Evolutionary conservation across 73 alveolate species (phyloP).

Genomic region (Blepharisma japonicum): DNA sequence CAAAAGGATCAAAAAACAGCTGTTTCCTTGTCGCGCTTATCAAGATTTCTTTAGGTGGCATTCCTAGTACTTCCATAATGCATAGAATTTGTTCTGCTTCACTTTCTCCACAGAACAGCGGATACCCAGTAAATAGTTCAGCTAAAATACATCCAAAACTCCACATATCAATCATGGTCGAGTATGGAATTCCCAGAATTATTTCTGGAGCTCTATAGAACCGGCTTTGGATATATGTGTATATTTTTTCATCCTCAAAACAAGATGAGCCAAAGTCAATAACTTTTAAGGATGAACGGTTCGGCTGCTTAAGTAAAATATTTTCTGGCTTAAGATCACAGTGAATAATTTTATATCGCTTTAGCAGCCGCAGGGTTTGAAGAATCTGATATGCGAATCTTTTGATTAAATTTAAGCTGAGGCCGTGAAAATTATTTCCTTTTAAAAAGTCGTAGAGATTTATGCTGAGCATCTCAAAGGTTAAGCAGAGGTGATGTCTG

Average conservation of each 20-base stretch:
- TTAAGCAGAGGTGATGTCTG: constrained; percentile 41
- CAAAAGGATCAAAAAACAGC: constrained; percentile 49
- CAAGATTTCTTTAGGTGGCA: constrained; percentile 42
- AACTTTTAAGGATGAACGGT: constrained; percentile 51
- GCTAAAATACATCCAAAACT: constrained; percentile 72
- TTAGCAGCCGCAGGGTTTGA: constrained; percentile 63
- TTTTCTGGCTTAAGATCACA: constrained; percentile 71
- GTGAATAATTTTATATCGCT: constrained; percentile 53
- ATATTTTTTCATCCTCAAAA: constrained; percentile 47
- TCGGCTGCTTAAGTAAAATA: constrained; percentile 48
- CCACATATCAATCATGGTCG: constrained; percentile 70
- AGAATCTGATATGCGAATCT: constrained; percentile 77
- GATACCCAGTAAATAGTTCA: constrained; percentile 60
- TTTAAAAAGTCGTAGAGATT: constrained; percentile 41
- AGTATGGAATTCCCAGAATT: constrained; percentile 58
- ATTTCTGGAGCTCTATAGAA: constrained; percentile 72
- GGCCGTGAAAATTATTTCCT: constrained; percentile 52
- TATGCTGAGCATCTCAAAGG: constrained; percentile 52
- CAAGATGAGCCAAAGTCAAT: constrained; percentile 63
- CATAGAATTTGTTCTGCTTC: constrained; percentile 53
- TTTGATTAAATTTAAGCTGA: constrained; percentile 60
- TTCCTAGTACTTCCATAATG: constrained; percentile 56
- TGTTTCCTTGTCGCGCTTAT: constrained; percentile 33
- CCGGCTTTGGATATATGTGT: constrained; percentile 57
- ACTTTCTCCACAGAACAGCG: constrained; percentile 67